A percentile compares a stretch with the other conserved stretches of the same genome.
Conservation (phyloP, 257 asterid genomes). For the Solanum sitiens region DNA sequence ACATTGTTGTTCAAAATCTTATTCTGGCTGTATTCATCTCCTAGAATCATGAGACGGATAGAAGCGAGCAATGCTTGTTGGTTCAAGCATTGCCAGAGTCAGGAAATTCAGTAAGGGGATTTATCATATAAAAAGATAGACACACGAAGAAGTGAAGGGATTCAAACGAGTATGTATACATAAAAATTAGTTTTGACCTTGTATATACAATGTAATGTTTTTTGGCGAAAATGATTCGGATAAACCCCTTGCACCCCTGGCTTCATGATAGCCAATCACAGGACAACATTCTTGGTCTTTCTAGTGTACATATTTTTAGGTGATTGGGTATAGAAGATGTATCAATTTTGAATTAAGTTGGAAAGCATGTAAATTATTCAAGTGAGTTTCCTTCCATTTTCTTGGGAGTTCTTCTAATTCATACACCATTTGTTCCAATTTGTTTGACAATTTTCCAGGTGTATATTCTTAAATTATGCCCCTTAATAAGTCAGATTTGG, state of each 20-base stretch:
- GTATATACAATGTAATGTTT: not conserved
- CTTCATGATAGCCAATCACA: not conserved
- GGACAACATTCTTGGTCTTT: not conserved
- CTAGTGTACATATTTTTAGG: not conserved
- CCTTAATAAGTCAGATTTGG: not conserved
- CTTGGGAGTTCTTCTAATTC: too few species aligned
- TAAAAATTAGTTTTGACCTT: not conserved
- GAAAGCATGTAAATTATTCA: not conserved
- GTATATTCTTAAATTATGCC: not conserved
- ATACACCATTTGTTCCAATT: not conserved
- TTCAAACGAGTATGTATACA: not conserved
- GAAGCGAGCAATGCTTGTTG: not conserved
- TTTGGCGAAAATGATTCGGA: not conserved
- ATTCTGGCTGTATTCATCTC: not conserved
- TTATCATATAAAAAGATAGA: not conserved
- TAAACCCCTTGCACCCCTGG: not conserved
- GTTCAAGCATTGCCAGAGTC: not conserved
- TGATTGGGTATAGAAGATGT: not conserved
- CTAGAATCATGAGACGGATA: not conserved
- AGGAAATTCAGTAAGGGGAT: not conserved
- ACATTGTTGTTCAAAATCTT: not conserved
- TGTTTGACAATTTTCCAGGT: not conserved
- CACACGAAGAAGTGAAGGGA: not conserved
- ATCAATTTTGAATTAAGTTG: not conserved
- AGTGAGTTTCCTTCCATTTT: too few species aligned